These are phyloP conservation scores for Paxillus ammoniavirescens DNA, from an alignment of 768 basidiomycete species.

Conservation along the genomic window DNA sequence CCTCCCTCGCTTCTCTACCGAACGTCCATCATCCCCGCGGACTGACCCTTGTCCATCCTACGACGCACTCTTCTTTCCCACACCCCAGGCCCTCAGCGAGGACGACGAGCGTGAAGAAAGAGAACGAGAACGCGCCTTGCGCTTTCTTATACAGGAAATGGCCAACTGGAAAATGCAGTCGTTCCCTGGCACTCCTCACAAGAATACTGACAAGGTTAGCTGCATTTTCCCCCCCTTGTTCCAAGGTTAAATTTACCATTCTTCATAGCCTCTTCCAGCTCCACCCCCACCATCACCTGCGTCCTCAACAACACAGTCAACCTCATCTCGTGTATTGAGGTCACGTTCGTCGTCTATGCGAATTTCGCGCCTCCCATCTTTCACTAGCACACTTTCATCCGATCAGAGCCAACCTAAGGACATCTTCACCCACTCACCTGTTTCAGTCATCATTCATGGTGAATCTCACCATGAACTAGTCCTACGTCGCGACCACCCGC, in stretches of 20 bases:
- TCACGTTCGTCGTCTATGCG: slow-evolving; percentile 14
- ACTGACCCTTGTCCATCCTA: slow-evolving; percentile 13
- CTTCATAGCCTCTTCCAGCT: slow-evolving; percentile 5
- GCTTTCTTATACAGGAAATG: slow-evolving; percentile 29
- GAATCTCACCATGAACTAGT: slow-evolving; percentile 27
- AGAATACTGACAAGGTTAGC: slow-evolving; percentile 6
- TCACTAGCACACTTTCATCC: slow-evolving; percentile 18
- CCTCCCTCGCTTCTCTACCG: slow-evolving; percentile 26
- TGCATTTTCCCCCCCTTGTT: background rate
- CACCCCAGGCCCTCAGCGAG: slow-evolving; percentile 1
- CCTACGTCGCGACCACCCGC: slow-evolving; percentile 10
- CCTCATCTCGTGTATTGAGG: slow-evolving; percentile 9
- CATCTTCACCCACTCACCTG: slow-evolving; percentile 21
- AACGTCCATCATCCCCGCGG: slow-evolving; percentile 21
- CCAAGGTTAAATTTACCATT: background rate
- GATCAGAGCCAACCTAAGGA: slow-evolving; percentile 31
- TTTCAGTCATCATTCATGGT: slow-evolving; percentile 30
- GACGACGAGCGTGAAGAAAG: slow-evolving; percentile 9
- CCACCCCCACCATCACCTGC: slow-evolving; percentile 27
- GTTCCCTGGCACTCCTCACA: background rate
- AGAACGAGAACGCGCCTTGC: slow-evolving; percentile 23
- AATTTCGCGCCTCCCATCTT: slow-evolving; percentile 14
- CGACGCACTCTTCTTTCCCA: slow-evolving; percentile 23
- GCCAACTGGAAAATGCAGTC: slow-evolving; percentile 17
- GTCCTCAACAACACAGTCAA: slow-evolving; percentile 17